These are phyloP conservation scores for Boechera retrofracta DNA, from an alignment of 345 rosid genomes.

Conservation along the genomic window DNA sequence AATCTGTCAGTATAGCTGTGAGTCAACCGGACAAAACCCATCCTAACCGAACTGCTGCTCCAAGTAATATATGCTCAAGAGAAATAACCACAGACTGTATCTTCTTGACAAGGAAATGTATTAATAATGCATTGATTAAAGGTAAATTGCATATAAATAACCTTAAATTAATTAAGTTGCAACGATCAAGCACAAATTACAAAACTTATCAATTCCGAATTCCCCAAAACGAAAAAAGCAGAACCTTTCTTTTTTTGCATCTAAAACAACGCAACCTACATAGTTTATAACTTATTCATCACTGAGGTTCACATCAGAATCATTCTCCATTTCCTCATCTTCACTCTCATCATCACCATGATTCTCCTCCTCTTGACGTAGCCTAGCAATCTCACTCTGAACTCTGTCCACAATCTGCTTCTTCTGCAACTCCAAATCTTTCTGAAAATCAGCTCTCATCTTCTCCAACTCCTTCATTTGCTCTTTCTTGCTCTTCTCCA, in stretches of 20 bases:
- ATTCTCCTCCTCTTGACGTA: conserved; percentile 59
- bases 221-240: background rate
- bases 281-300: conserved; percentile 44
- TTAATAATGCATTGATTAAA: background rate
- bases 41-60: background rate
- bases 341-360: conserved; percentile 22
- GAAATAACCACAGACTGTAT: conserved; percentile 6
- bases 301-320: conserved; percentile 69
- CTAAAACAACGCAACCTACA: conserved; percentile 18
- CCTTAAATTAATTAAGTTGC: conserved; percentile 3
- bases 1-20: background rate
- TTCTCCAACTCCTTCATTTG: conserved; percentile 92
- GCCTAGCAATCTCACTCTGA: conserved; percentile 78
- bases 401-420: conserved; percentile 86
- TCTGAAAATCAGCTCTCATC: conserved; percentile 92
- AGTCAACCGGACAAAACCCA: background rate
- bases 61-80: background rate
- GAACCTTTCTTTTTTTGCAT: background rate
- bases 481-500: conserved; percentile 77
- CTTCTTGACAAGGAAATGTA: conserved; percentile 7
- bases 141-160: background rate
- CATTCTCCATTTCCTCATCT: conserved; percentile 48
- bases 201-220: conserved; percentile 7
- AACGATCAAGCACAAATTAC: conserved; percentile 32
- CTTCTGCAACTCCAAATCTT: conserved; percentile 90